phyloP scores from a whole-genome alignment of 306 rosid species.

The Vigna hirtella region DNA sequence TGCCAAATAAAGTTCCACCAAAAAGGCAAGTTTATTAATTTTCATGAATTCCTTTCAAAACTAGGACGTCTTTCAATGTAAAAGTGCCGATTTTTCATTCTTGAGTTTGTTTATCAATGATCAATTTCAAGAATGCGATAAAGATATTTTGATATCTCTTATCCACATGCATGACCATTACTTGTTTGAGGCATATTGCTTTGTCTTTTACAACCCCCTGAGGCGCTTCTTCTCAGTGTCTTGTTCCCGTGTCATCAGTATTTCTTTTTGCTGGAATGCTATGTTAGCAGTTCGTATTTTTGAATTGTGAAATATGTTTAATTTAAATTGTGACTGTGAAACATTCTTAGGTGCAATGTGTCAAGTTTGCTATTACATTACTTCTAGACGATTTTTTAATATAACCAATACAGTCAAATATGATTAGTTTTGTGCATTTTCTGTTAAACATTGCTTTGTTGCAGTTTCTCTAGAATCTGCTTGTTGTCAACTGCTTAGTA shows the following conservation, averaged over 20 bases:
- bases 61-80: neutral
- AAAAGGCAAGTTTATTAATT: slow-evolving; percentile 59
- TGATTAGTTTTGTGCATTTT: neutral
- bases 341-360: slow-evolving; percentile 16
- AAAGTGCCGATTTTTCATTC: neutral
- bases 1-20: slow-evolving; percentile 96
- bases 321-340: neutral
- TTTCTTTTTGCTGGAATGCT: slow-evolving; percentile 28
- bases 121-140: slow-evolving; percentile 4
- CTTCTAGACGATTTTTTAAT: slow-evolving; percentile 19
- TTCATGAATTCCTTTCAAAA: slow-evolving; percentile 19
- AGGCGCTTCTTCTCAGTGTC: neutral
- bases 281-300: slow-evolving; percentile 5
- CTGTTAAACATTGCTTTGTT: slow-evolving; percentile 26
- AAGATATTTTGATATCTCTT: neutral
- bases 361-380: neutral
- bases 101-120: slow-evolving; percentile 24
- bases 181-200: slow-evolving; percentile 1
- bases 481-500: slow-evolving; percentile 28
- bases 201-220: neutral
- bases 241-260: neutral
- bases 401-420: slow-evolving; percentile 1
- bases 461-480: slow-evolving; percentile 34
- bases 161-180: neutral
- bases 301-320: slow-evolving; percentile 12